Base-by-base conservation (phyloP, 2,329 filamentous ascomycete species). In the Arthroderma sp. region DNA sequence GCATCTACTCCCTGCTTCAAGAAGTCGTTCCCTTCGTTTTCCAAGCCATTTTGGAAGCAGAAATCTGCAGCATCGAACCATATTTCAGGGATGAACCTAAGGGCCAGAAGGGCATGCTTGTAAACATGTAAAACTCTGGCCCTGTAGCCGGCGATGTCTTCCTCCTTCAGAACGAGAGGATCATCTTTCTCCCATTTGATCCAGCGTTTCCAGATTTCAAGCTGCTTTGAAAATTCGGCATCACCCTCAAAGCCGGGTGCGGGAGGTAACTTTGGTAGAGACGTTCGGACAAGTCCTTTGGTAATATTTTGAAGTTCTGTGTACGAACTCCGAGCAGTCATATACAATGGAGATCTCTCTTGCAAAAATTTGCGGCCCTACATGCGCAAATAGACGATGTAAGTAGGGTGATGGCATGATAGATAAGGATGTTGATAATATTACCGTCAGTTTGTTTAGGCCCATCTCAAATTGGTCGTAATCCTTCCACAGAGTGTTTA, bases 381-480 rank as follows among this genome's bases (percentile, higher is more conserved):
- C 3, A 11, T 8, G 5, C 36, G 6, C 8, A 29, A 22, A 22
- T 22, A 22, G 15, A 29, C 4, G 11, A 22, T 11, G n/a, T 48
- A 44, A 37, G 49, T 34, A 31, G 53, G 46, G 50, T 42, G 11
- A 22, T 22, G 15, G 3, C 15, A 22, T 22, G 15, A 22, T 22
- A 29, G 38, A 5, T 36, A 28, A 33, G 15, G 36, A 43, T 30
- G 9, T 32, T 10, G 29, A 66, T 75, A 22, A 22, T 22, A 22
- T 59, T 72, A 88, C 85, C 36, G 87, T 93, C 52, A 86, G 77
- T 64, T 94, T 96, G 69, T 95, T 95, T 47, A 95, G 66, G 4
- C 81, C 78, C 77, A 91, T 87, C 65, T 98, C 91, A 58, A 98
- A 98, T 53, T 85, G 81, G 61, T 96, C 88, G 58, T 98, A 98